Evolutionary conservation across 768 basidiomycete genomes (phyloP).

Genomic region (Leccinellum rugosiceps): DNA sequence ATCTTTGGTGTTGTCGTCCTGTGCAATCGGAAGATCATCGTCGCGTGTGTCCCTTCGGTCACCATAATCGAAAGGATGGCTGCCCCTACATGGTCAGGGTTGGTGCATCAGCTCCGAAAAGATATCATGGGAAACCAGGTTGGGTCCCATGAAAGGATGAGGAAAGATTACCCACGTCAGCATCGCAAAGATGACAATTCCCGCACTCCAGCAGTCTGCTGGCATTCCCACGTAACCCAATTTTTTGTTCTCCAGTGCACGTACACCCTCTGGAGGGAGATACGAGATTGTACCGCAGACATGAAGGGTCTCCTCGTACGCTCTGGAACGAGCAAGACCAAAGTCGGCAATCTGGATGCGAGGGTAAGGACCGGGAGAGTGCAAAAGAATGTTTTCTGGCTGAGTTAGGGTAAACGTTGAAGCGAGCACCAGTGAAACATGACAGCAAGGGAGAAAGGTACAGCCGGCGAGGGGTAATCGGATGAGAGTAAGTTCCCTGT

Average conservation of each 20-base stretch:
- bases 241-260: conserved; percentile 72
- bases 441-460: not conserved
- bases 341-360: conserved; percentile 85
- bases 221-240: conserved; percentile 78
- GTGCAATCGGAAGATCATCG: conserved; percentile 6
- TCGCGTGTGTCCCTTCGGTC: conserved; percentile 18
- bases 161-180: conserved; percentile 54
- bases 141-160: not conserved
- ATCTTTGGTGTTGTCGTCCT: conserved; percentile 30
- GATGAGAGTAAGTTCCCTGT: not conserved
- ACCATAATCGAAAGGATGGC: conserved; percentile 75
- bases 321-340: conserved; percentile 74
- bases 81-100: conserved; percentile 47
- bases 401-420: conserved; percentile 18
- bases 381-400: conserved; percentile 84
- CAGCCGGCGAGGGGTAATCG: not conserved
- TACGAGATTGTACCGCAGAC: conserved; percentile 88
- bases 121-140: not conserved
- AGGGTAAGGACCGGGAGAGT: conserved; percentile 80
- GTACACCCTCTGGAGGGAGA: conserved; percentile 80
- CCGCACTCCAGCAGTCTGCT: conserved; percentile 89
- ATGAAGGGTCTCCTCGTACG: conserved; percentile 79
- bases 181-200: conserved; percentile 81
- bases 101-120: conserved; percentile 10
- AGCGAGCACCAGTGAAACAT: not conserved